Base-by-base conservation (phyloP, 495 filamentous ascomycete genomes). In the Penicillium diatomitis region DNA sequence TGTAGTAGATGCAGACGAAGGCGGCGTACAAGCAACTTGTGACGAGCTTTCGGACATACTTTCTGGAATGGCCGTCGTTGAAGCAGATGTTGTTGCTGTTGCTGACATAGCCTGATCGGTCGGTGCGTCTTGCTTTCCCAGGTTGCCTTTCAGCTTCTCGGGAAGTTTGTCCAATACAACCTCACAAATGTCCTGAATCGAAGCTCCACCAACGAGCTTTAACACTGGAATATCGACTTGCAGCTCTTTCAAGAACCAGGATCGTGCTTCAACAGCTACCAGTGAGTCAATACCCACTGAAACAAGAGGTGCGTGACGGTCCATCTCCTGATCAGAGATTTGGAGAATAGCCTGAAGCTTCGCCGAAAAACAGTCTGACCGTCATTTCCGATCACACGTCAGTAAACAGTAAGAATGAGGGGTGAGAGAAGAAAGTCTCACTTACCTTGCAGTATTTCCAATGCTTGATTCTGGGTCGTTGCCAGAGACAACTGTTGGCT, bases 171-270 rank as follows among this genome's bases (percentile, higher is more conserved):
- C 41, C 29, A 40, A 31, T 4, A 32, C 38, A 4, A 8, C 5
- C 8, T 47, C 8, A 8, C 8, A 32, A 29, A 46, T 12, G 9
- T 49, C 46, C 8, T 41, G 20, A 4, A 49, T 4, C 27, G 46
- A 46, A 34, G 8, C 46, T 8, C 64, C 70, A 5, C 67, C 56
- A 3, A 81, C 44, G 33, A 82, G 68, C 61, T 81, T 75, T 42
- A 78, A 67, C 4, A 79, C 75, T 4, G 73, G 70, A 2, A 80
- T 49, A 36, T 78, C 70, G 7, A 59, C 61, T 0, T 61, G 46
- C 6, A 76, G 41, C 38, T 68, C 56, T 34, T 65, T 71, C 50
- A 63, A 51, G 44, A 69, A 67, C 67, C 68, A 70, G 8, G 52
- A 44, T 5, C 69, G 48, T 5, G 70, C 43, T 12, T 66, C 64